Base-by-base conservation (phyloP, 1,139 yeast species). In the Schwanniomyces etchellsii region DNA sequence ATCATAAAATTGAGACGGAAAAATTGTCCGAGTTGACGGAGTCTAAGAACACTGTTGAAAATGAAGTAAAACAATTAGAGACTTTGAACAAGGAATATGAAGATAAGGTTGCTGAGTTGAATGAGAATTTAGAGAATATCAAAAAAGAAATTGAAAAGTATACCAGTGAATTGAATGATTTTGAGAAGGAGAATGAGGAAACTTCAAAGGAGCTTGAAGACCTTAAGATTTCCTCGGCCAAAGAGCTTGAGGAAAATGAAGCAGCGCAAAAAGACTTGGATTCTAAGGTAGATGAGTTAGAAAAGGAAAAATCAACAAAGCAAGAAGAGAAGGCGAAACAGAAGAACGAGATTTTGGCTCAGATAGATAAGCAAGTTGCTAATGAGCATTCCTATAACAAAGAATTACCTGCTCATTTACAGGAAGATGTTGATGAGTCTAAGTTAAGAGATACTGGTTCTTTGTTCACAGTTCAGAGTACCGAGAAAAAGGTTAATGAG, bases 351-450 rank as follows among this genome's bases (percentile, higher is more conserved):
- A 66, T 67, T 35, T 47, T 52, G 41, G 38, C 37, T 14, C 50
- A 52, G 11, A 40, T 66, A 23, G 61, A 62, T 22, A 56, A 55
- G 24, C 50, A 51, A 43, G 66, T 66, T 17, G 58, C 57, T 39
- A 66, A 59, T 26, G 73, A 65, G 40, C 65, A 62, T 39, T 57
- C 50, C 35, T 67, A 74, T 40, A 72, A 73, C 42, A 48, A 44
- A 14, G 72, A 64, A 39, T 64, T 72, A 39, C 81, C 81, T 10
- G 75, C 68, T 30, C 80, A 74, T 50, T 58, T 74, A 45, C 60
- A 57, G 37, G 48, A 50, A 28, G 69, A 66, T 4, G 50, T 74
- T 15, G 50, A 63, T 36, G 75, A 68, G 39, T 48, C 48, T 33
- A 59, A 57, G 39, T 48, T 65, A 27, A 54, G 54, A 29, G 74